Base-by-base conservation (phyloP, 169 alveolate species). In the Ichthyophthirius multifiliis region DNA sequence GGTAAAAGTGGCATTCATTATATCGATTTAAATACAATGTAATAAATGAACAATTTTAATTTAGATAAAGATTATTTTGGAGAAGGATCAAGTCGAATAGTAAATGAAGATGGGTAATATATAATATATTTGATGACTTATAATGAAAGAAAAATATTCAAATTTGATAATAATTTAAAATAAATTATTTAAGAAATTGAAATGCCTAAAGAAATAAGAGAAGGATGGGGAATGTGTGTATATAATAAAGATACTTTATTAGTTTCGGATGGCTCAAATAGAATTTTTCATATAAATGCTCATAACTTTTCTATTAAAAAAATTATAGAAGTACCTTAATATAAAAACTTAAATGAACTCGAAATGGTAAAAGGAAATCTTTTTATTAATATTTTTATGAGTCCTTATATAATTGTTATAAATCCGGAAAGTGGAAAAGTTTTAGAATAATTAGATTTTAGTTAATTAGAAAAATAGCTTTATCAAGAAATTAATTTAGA, bases 161-260 rank as follows among this genome's bases (percentile, higher is more conserved):
- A 55, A 55, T 27, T 55, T 34, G 71, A 55, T 55, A 39, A 55
- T 27, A 27, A 55, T 16, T 27, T 55, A 9, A 20, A 34, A 27
- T 6, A 55, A 20, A 55, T 55, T 20, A 16, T 55, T 55, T 4
- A 55, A 55, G 5, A 27, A 27, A 27, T 27, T 55, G 23, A 16
- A 15, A 27, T 55, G 13, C 71, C 71, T 55, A 23, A 0, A 0
- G 41, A 55, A 27, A 55, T 55, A 39, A 10, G 34, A 27, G 71
- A 55, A 55, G 71, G 71, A 16, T 55, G 71, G 71, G 71, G 71
- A 1, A 55, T 55, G 71, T n/a, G n/a, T n/a, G n/a, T n/a, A n/a
- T n/a, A n/a, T n/a, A 16, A 27, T 39, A 55, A 16, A 55, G 71
- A 55, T 7, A 55, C 71, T 20, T 27, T 55, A 20, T 10, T 55